Conservation (phyloP, 108 stramenopile genomes). For the Nitzschia inconspicua region DNA sequence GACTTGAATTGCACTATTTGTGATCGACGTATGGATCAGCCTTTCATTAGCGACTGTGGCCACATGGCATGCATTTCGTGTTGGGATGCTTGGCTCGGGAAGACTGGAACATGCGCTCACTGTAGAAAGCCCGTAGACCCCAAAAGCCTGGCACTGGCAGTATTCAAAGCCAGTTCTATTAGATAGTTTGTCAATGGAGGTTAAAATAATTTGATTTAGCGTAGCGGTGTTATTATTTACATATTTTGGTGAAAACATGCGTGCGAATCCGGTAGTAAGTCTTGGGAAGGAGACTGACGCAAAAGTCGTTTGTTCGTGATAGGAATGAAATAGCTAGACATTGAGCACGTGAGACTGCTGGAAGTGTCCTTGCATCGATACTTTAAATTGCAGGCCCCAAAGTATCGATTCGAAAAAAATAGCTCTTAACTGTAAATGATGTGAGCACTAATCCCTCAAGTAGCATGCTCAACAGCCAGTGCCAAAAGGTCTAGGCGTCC, state of each 20-base stretch:
- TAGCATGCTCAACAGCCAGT: conserved; percentile 36
- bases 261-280: too few relatives aligned
- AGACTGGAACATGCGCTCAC: conserved; percentile 49
- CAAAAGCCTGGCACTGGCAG: conserved; percentile 26
- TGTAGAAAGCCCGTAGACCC: conserved; percentile 34
- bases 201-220: too few relatives aligned
- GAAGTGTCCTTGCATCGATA: too few relatives aligned
- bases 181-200: too few relatives aligned
- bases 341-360: too few relatives aligned
- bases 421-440: background rate
- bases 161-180: conserved; percentile 18
- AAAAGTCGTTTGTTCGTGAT: too few relatives aligned
- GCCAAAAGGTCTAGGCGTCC: conserved; percentile 50
- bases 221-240: too few relatives aligned
- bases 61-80: conserved; percentile 29
- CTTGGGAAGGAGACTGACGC: too few relatives aligned
- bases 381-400: too few relatives aligned
- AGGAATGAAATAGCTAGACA: too few relatives aligned
- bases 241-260: too few relatives aligned
- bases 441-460: background rate
- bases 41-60: conserved; percentile 55
- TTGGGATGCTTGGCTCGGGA: conserved; percentile 72
- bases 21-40: conserved; percentile 27
- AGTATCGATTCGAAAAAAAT: too few relatives aligned
- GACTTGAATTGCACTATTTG: conserved; percentile 51